Evolutionary conservation across 495 filamentous ascomycete genomes (phyloP).

Genomic region (Podospora bellae-mahoneyi): DNA sequence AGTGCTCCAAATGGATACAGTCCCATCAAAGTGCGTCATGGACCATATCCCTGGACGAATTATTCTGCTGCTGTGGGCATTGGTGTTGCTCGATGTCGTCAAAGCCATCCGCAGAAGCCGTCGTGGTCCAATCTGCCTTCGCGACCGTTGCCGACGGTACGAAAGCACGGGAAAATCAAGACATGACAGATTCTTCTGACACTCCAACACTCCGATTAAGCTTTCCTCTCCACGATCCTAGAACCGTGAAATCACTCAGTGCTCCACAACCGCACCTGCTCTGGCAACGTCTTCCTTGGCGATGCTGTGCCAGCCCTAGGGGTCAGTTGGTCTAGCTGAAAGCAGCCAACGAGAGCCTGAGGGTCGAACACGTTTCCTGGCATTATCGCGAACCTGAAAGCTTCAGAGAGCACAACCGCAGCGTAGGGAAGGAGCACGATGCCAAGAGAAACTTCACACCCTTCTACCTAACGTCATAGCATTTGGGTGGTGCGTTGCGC

Average conservation of each 20-base stretch:
- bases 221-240: background rate
- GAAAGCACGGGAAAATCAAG: background rate
- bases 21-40: background rate
- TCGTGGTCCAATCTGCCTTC: background rate
- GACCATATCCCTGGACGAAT: background rate
- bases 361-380: constrained; percentile 5
- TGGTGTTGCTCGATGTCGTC: background rate
- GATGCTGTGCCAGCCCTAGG: background rate
- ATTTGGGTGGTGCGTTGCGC: background rate
- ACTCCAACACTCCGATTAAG: background rate
- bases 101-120: background rate
- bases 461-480: constrained; percentile 2
- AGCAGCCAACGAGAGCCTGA: background rate
- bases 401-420: background rate
- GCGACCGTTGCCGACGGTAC: no score
- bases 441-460: constrained; percentile 2
- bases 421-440: background rate
- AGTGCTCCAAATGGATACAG: background rate
- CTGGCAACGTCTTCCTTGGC: background rate
- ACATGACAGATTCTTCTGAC: background rate
- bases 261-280: background rate
- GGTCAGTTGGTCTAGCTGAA: background rate
- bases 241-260: background rate
- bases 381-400: background rate
- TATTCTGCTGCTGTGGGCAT: background rate